Evolutionary conservation across 371 early-diverging fungal species (phyloP), one percentile per base, ranked within the genome.

Genomic region (Umbelopsis sp.): DNA sequence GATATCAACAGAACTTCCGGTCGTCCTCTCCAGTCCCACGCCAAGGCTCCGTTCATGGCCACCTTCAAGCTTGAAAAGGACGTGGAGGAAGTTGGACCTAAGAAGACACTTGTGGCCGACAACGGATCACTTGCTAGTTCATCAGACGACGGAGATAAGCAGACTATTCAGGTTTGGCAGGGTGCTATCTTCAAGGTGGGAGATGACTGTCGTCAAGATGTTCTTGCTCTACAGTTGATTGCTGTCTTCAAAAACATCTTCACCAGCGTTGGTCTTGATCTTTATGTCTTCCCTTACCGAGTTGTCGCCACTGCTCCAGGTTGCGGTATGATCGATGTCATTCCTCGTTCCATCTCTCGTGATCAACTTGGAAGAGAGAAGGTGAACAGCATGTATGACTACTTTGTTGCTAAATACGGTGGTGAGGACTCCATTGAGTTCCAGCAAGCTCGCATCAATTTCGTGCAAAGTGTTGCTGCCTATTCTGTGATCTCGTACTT

Each of bases 11-110:
- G 96, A 70, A 87, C 87, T 20, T 97, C 97, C 14, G 99, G 99
- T 20, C 78, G 96, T 18, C 98, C 99, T 32, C 86, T 99, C 50
- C 99, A 99, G 80, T 92, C 92, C 70, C 99, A 99, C 75, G 99
- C 99, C 65, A 99, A 99, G 84, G 98, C 99, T 0, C 99, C 99
- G 6, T 99, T 98, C 77, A 96, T 99, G 98, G 99, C 99, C 4
- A 96, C 99, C 1, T 99, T 99, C 82, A 89, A 95, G 71, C 91
- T 99, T 57, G 83, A 87, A 70, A 91, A 87, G 75, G 84, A 82
- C 24, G 71, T 75, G 5, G 79, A 80, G 50, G 77, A 81, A 44
- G 75, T 79, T 4, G 87, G 78, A 18, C 68, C 77, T 57, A 79
- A 84, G 38, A 85, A 87, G 71, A 87, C 88, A 7, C 66, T 83